Evolutionary conservation across 345 rosid species (phyloP).

Genomic region (Linum tenue): DNA sequence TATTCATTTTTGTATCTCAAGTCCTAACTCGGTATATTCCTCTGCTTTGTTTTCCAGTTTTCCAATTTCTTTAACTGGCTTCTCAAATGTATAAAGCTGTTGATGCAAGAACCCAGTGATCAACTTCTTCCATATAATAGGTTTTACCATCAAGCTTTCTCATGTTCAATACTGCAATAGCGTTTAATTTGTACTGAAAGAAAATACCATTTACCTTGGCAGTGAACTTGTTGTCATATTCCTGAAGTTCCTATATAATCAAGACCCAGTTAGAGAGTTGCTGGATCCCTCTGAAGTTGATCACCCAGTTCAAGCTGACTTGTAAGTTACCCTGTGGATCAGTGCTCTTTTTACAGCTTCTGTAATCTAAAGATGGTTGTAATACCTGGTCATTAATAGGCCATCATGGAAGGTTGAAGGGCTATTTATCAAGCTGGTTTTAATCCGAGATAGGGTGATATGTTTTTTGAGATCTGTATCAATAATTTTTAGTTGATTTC

Average conservation of each 20-base stretch:
- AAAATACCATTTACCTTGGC: constrained; percentile 27
- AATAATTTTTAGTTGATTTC: too few species aligned
- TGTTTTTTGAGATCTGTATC: too few species aligned
- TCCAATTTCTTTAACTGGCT: constrained; percentile 93
- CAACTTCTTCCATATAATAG: constrained; percentile 67
- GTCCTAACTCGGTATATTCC: constrained; percentile 10
- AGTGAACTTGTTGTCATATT: constrained; percentile 83
- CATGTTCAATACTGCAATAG: constrained; percentile 4
- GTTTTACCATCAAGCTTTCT: constrained; percentile 30
- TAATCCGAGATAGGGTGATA: too few species aligned
- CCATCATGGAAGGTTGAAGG: too few species aligned
- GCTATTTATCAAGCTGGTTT: too few species aligned
- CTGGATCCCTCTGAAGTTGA: constrained; percentile 53
- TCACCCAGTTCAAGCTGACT: constrained; percentile 49
- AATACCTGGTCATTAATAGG: too few species aligned
- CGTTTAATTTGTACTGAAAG: constrained; percentile 14
- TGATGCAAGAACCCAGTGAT: constrained; percentile 88
- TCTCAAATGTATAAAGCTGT: constrained; percentile 68
- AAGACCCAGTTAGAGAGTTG: constrained; percentile 77
- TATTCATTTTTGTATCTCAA: neutral
- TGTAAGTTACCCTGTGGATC: constrained; percentile 37
- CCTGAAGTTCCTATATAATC: constrained; percentile 83
- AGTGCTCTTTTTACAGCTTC: neutral
- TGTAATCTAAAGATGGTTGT: too few species aligned
- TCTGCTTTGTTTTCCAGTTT: constrained; percentile 37